Percentiles rank a stretch among this genome's conserved stretches.
Evolutionary conservation across 495 filamentous ascomycete genomes (phyloP).

Genomic region (Xylona heveae): DNA sequence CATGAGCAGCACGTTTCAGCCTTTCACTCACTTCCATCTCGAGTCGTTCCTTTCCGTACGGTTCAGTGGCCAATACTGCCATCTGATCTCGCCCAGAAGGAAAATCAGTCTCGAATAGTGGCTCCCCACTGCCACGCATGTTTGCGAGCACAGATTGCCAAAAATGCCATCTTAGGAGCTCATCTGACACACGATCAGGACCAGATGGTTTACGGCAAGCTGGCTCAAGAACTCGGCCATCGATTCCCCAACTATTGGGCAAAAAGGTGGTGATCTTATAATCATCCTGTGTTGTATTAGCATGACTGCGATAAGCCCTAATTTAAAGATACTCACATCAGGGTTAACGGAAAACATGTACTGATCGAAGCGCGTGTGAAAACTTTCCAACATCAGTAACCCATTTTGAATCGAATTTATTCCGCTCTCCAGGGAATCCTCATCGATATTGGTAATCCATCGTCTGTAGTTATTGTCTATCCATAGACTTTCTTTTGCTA

Average conservation of each 20-base stretch:
- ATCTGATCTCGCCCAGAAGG: constrained; percentile 12
- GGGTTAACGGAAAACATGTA: constrained; percentile 10
- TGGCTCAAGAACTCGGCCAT: constrained; percentile 6
- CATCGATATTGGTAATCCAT: constrained; percentile 17
- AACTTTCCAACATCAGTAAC: constrained; percentile 5
- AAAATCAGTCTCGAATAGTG: constrained; percentile 16
- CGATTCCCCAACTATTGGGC: neutral
- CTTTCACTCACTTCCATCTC: too few relatives aligned
- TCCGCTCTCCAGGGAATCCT: constrained; percentile 4
- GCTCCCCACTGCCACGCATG: constrained; percentile 14
- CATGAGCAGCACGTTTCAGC: too few relatives aligned
- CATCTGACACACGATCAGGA: constrained; percentile 9
- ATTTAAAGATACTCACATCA: constrained; percentile 4
- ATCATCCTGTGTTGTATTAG: constrained; percentile 8
- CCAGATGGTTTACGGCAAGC: constrained; percentile 8
- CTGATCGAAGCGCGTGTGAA: constrained; percentile 10
- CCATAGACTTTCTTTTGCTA: constrained; percentile 15
- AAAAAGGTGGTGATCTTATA: constrained; percentile 13
- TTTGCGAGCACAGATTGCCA: constrained; percentile 14
- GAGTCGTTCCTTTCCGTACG: constrained; percentile 9
- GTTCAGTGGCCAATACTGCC: constrained; percentile 9
- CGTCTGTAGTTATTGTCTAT: constrained; percentile 9
- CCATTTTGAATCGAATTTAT: constrained; percentile 12
- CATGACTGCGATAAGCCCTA: neutral
- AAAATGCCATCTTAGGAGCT: constrained; percentile 16